Base-by-base conservation (phyloP, 1,139 yeast species). In the Citeromyces siamensis region DNA sequence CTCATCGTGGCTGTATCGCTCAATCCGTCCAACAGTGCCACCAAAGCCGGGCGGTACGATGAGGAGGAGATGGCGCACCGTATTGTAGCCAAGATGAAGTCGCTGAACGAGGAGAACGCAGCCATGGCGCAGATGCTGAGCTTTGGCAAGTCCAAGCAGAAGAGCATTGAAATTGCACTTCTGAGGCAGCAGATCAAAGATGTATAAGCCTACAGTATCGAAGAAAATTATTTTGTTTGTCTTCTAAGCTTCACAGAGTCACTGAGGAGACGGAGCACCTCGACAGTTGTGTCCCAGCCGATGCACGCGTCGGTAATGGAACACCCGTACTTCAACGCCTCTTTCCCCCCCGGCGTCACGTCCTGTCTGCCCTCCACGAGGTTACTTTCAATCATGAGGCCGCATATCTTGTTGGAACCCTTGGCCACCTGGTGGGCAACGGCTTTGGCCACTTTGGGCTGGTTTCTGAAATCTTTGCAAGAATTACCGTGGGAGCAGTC, bases 401-500 rank as follows among this genome's bases (percentile, higher is more conserved):
- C 98, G 59, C 94, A 81, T 44, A 90, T 79, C 41, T 68, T 62
- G 33, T 67, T 68, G 50, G 80, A 82, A 45, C 98, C 98, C n/a
- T 62, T 66, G 13, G 70, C 59, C 35, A 90, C 58, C 60, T 90
- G 98, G 40, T 75, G 75, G 41, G 88, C 86, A 40, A 90, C 72
- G 38, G 65, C 72, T 16, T 73, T 70, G 16, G 94, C 86, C n/a
- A 88, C 98, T 57, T 71, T 73, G 35, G 97, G 96, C 65, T 90
- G 98, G 62, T 90, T 90, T 52, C 70, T 73, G 70, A 76, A 88
- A 60, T 90, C 78, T 59, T 90, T 90, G 53, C 68, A 74, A 35
- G 96, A 84, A 66, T 90, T 90, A 44, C 95, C 98, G 55, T 90
- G 98, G 32, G 96, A 86, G 57, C 97, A 90, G 61, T 90, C 98